These are phyloP conservation scores for Naganishia sp. DNA, from an alignment of 1,284 basidiomycete genomes.

Conservation along the genomic window DNA sequence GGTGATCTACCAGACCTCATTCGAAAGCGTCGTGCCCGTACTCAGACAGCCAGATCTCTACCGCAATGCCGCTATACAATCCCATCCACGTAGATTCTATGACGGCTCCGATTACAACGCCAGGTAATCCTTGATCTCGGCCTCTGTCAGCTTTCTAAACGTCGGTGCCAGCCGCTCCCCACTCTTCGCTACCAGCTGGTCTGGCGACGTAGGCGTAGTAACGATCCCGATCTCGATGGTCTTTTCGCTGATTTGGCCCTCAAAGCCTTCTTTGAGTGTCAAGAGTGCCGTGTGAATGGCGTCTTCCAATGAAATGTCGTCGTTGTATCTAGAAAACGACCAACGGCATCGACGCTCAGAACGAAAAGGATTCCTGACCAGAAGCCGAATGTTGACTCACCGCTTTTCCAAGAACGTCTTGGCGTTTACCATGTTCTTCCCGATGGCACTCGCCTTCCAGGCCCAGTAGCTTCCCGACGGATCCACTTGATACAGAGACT, in stretches of 20 bases:
- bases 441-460: conserved; percentile 99
- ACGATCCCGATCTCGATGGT: conserved; percentile 98
- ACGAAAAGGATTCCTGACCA: conserved; percentile 29
- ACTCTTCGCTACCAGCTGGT: conserved; percentile 69
- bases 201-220: conserved; percentile 71
- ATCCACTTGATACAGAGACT: conserved; percentile 96
- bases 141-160: conserved; percentile 89
- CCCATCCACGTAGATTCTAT: background rate
- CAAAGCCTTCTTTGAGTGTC: conserved; percentile 97
- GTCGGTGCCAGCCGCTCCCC: conserved; percentile 77
- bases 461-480: conserved; percentile 99
- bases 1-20: no score
- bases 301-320: conserved; percentile 98
- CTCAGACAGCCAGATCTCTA: no score
- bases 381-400: conserved; percentile 56
- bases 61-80: no score
- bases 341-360: conserved; percentile 4
- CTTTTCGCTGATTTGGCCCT: conserved; percentile 99
- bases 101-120: conserved; percentile 43
- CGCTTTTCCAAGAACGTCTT: conserved; percentile 99
- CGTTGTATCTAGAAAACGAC: conserved; percentile 77
- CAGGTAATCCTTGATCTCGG: conserved; percentile 91
- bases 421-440: conserved; percentile 99
- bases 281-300: conserved; percentile 99
- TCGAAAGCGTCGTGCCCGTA: no score